Conservation (phyloP, 495 filamentous ascomycete genomes). For the Trichoderma orchidacearum region DNA sequence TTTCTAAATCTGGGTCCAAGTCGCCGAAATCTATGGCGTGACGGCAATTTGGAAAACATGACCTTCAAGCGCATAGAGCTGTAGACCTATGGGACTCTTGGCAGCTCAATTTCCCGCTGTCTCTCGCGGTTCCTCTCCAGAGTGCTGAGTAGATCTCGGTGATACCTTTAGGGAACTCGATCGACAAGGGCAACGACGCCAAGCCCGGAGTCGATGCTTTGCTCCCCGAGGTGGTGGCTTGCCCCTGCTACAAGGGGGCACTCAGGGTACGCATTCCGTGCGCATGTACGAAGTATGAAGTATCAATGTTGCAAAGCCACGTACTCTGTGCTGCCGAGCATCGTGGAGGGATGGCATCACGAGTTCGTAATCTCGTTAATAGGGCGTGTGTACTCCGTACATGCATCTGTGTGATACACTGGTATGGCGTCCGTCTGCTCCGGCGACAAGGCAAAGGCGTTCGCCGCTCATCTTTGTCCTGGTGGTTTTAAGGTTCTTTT, state of each 20-base stretch:
- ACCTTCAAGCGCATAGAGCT: too few relatives aligned
- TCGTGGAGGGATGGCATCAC: not conserved
- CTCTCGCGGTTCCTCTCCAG: not conserved
- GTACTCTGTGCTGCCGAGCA: not conserved
- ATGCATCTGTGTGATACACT: too few relatives aligned
- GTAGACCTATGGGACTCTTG: too few relatives aligned
- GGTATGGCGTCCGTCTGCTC: not conserved
- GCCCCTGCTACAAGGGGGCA: not conserved
- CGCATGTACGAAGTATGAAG: too few relatives aligned
- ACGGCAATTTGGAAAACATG: too few relatives aligned
- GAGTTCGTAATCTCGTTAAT: not conserved
- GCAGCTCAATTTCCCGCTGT: not conserved
- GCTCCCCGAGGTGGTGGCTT: not conserved
- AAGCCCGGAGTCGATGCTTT: not conserved
- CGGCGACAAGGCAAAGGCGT: not conserved
- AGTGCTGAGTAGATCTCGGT: not conserved
- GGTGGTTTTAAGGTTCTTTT: not conserved
- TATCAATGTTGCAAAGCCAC: too few relatives aligned
- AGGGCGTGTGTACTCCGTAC: too few relatives aligned
- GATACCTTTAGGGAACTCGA: not conserved
- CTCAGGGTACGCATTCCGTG: not conserved
- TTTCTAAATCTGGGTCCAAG: too few relatives aligned
- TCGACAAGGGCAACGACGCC: not conserved
- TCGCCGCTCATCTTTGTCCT: not conserved
- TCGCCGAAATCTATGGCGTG: too few relatives aligned